Base-by-base conservation (phyloP, 2,329 filamentous ascomycete genomes). In the Sarocladiaceae sp. region DNA sequence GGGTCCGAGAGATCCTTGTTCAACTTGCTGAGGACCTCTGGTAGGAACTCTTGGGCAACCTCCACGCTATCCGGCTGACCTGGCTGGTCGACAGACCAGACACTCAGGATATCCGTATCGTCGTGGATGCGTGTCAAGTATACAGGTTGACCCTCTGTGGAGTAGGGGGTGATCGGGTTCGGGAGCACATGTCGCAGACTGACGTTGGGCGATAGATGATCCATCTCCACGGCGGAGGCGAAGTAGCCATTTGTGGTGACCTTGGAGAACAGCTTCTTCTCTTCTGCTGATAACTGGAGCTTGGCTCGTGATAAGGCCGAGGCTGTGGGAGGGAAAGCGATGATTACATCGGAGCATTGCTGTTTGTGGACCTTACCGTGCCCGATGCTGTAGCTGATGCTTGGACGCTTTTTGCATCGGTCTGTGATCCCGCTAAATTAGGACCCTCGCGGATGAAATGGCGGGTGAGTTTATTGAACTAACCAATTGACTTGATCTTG, bases 341-440 rank as follows among this genome's bases (percentile, higher is more conserved):
- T 15, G 33, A 35, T 35, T 19, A 35, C 33, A n/a, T 35, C 33
- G 18, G 33, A 35, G 33, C 33, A 35, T 19, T 9, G 15, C n/a
- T 35, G 33, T 35, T 15, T 35, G 33, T 19, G 18, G 4, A 9
- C 16, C 7, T 21, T 21, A 5, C 33, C 18, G 18, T 15, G 33
- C 15, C 7, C 18, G 33, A 21, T 15, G 15, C 15, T 6, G n/a
- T 35, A 35, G n/a, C 16, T 35, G 33, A 35, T 15, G 6, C 7
- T 35, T 21, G 33, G 33, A 4, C 21, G 13, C 15, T 35, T 35
- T 19, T 35, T 18, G 18, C 6, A 20, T 9, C 33, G 33, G 21
- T 35, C 33, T 35, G 7, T 19, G 18, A 5, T 35, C n/a, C 15
- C 18, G 33, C 21, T 21, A 35, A n/a, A 33, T n/a, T n/a, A 9